Evolutionary conservation across 2,329 filamentous ascomycete species (phyloP).

Genomic region (Calonectria montana): DNA sequence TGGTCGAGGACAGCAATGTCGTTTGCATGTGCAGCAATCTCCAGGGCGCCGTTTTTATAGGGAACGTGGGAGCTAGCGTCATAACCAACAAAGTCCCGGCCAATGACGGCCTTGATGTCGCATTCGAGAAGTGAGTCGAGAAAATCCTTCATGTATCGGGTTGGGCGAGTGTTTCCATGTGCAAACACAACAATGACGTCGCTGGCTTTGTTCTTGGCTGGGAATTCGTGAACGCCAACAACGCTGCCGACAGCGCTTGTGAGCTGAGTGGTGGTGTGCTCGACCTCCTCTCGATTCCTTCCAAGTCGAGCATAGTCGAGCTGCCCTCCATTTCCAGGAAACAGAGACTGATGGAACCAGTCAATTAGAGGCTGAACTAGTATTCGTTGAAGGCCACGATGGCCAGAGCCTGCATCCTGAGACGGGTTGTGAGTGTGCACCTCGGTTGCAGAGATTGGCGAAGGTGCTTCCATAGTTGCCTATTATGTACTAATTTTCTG

Average conservation of each 20-base stretch:
- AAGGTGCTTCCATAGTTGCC: background rate
- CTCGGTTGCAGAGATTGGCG: background rate
- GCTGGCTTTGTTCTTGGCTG: background rate
- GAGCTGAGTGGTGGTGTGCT: background rate
- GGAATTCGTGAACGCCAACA: constrained; percentile 15
- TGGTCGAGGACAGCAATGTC: constrained; percentile 4
- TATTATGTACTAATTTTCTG: background rate
- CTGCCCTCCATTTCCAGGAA: constrained; percentile 7
- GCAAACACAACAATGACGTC: constrained; percentile 10
- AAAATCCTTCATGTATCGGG: constrained; percentile 8
- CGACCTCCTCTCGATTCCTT: background rate
- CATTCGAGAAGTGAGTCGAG: background rate
- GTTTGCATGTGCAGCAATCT: constrained; percentile 11
- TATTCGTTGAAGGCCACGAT: background rate
- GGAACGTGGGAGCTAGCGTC: constrained; percentile 12
- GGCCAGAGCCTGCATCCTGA: too few relatives aligned
- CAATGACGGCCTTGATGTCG: constrained; percentile 7
- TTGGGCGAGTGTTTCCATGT: constrained; percentile 18
- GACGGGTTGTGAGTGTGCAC: background rate
- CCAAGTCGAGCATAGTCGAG: constrained; percentile 6
- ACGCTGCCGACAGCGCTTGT: background rate
- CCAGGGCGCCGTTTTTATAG: constrained; percentile 7
- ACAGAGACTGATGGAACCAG: background rate
- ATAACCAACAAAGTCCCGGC: constrained; percentile 20
- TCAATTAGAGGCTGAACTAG: background rate